Conservation (phyloP, 768 basidiomycete species). For the Suillus spraguei region DNA sequence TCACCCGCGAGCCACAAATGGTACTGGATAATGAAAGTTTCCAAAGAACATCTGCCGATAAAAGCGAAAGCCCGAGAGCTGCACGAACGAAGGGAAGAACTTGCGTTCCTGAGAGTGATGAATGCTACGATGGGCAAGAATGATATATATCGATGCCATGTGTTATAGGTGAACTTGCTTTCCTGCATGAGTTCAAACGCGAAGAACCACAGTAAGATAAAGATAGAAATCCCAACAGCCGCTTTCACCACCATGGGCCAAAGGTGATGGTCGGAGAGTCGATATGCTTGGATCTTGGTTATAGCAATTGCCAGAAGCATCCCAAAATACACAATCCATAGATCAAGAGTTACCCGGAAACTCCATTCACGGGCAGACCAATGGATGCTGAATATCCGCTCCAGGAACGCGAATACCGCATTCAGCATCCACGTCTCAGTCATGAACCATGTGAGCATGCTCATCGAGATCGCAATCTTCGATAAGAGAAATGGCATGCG, state of each 20-base stretch:
- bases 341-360: slow-evolving; percentile 87
- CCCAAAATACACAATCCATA: slow-evolving; percentile 87
- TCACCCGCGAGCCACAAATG: slow-evolving; percentile 87
- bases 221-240: slow-evolving; percentile 49
- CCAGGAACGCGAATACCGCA: slow-evolving; percentile 61
- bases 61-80: slow-evolving; percentile 74
- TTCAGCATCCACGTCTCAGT: slow-evolving; percentile 63
- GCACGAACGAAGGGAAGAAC: slow-evolving; percentile 64
- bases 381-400: slow-evolving; percentile 66
- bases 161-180: slow-evolving; percentile 85
- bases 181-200: slow-evolving; percentile 76
- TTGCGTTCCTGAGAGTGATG: slow-evolving; percentile 76
- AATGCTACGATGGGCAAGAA: slow-evolving; percentile 81
- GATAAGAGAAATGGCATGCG: slow-evolving; percentile 61
- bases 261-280: slow-evolving; percentile 65
- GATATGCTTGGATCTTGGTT: slow-evolving; percentile 75
- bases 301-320: slow-evolving; percentile 76
- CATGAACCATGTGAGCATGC: slow-evolving; percentile 67
- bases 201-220: slow-evolving; percentile 77
- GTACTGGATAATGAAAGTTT: slow-evolving; percentile 91
- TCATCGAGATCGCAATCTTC: slow-evolving; percentile 73
- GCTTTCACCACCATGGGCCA: slow-evolving; percentile 61
- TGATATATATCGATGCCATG: slow-evolving; percentile 82
- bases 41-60: slow-evolving; percentile 85
- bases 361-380: slow-evolving; percentile 90